Percentiles rank a stretch among this genome's conserved stretches.
Evolutionary conservation across 805 yeast species (phyloP).

Genomic region (Candida arabinofermentans): DNA sequence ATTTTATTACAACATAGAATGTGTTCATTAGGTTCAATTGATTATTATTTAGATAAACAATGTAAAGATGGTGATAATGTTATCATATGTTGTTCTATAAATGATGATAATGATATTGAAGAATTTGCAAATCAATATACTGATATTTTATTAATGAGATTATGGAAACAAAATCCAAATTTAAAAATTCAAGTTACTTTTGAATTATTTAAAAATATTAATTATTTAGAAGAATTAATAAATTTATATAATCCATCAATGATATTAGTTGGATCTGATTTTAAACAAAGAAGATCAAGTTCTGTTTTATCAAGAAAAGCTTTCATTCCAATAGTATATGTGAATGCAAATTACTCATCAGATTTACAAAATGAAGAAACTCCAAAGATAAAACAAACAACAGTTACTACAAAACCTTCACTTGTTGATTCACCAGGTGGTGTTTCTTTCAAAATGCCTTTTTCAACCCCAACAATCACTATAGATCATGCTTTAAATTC

Average conservation of each 20-base stretch:
- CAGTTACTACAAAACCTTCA: neutral
- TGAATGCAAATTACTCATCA: conserved; percentile 13
- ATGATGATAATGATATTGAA: conserved; percentile 19
- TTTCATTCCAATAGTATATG: conserved; percentile 26
- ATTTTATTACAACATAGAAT: conserved; percentile 60
- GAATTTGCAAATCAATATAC: conserved; percentile 32
- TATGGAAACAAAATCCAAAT: conserved; percentile 29
- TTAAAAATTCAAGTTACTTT: conserved; percentile 46
- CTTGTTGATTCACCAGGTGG: conserved; percentile 16
- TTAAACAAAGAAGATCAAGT: conserved; percentile 22
- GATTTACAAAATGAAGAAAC: too few relatives aligned
- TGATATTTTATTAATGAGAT: conserved; percentile 34
- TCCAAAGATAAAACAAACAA: neutral
- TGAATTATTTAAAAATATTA: conserved; percentile 50
- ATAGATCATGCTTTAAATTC: conserved; percentile 9
- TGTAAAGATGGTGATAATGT: conserved; percentile 62
- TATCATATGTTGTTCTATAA: conserved; percentile 39
- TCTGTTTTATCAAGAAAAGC: conserved; percentile 25
- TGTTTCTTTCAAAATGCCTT: conserved; percentile 21
- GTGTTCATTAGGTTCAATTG: conserved; percentile 74
- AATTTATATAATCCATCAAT: conserved; percentile 56
- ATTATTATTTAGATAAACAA: conserved; percentile 52
- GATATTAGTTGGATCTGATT: conserved; percentile 39
- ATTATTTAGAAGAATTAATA: conserved; percentile 50
- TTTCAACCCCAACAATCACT: conserved; percentile 15